These are phyloP conservation scores for Phaffomyces opuntiae DNA, from an alignment of 805 yeast genomes.

Conservation along the genomic window DNA sequence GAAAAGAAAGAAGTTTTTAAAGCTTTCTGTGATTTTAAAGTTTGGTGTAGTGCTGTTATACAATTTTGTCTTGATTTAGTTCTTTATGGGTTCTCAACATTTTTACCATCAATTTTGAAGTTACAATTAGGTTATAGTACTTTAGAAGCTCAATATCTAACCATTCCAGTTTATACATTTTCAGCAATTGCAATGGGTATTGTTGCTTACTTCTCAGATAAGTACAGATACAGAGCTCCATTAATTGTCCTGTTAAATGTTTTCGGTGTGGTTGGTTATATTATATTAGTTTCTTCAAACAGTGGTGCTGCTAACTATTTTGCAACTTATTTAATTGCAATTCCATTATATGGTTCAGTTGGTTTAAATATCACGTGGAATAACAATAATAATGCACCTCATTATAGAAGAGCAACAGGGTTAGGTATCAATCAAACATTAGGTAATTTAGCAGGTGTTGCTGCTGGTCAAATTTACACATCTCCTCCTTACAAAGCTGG, in stretches of 20 bases:
- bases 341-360: slow-evolving; percentile 4
- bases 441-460: slow-evolving; percentile 40
- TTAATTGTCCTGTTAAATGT: slow-evolving; percentile 22
- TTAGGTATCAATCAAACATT: slow-evolving; percentile 36
- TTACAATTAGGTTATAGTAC: too few relatives aligned
- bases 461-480: slow-evolving; percentile 37
- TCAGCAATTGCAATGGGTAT: slow-evolving; percentile 13
- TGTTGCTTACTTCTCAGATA: slow-evolving; percentile 21
- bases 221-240: slow-evolving; percentile 26
- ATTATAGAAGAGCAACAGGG: slow-evolving; percentile 35
- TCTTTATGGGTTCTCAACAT: too few relatives aligned
- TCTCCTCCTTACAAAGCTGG: slow-evolving; percentile 34
- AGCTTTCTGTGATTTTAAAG: too few relatives aligned
- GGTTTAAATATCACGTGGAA: slow-evolving; percentile 38
- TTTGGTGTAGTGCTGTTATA: too few relatives aligned
- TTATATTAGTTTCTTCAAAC: slow-evolving; percentile 24
- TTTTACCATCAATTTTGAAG: too few relatives aligned
- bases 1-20: too few relatives aligned
- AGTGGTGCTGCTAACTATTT: slow-evolving; percentile 29
- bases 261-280: slow-evolving; percentile 29
- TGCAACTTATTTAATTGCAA: slow-evolving; percentile 14
- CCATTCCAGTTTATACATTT: too few relatives aligned
- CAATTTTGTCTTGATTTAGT: too few relatives aligned
- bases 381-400: slow-evolving; percentile 34
- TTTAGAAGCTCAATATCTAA: too few relatives aligned